A percentile compares a stretch with the other conserved stretches of the same genome.
phyloP scores from a whole-genome alignment of 2,329 filamentous ascomycete genomes.

The Alternaria solani region DNA sequence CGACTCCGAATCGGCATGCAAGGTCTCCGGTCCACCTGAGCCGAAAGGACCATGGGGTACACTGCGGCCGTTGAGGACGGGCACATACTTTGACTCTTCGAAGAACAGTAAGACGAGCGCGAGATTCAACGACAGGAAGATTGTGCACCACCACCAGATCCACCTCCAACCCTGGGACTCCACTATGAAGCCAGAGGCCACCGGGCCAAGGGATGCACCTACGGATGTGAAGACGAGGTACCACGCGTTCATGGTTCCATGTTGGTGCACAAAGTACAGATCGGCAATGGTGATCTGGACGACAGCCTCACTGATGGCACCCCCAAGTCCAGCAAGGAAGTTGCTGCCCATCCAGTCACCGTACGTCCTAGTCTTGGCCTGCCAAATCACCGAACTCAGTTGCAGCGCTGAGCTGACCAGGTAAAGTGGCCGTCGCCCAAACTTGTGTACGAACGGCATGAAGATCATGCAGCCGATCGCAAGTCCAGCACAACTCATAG shows the following conservation, averaged over 20 bases:
- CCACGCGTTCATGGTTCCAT: slow-evolving; percentile 58
- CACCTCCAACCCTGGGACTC: slow-evolving; percentile 58
- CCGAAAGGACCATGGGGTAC: not conserved
- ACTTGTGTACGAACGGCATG: slow-evolving; percentile 58
- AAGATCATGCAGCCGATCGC: slow-evolving; percentile 55
- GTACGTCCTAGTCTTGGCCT: slow-evolving; percentile 53
- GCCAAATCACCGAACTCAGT: slow-evolving; percentile 53
- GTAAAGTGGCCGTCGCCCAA: slow-evolving; percentile 57
- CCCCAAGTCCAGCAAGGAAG: slow-evolving; percentile 55
- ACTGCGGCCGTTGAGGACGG: slow-evolving; percentile 16
- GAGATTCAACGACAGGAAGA: slow-evolving; percentile 51
- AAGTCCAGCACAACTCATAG: slow-evolving; percentile 54
- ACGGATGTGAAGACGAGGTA: slow-evolving; percentile 53
- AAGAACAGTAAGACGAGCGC: slow-evolving; percentile 56
- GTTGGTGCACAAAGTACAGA: slow-evolving; percentile 60
- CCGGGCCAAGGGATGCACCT: slow-evolving; percentile 50
- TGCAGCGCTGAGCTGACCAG: slow-evolving; percentile 53
- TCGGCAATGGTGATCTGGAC: slow-evolving; percentile 60
- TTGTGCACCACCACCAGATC: slow-evolving; percentile 60
- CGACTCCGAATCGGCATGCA: not conserved
- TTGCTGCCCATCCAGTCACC: slow-evolving; percentile 57
- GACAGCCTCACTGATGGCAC: slow-evolving; percentile 55
- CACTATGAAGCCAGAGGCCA: slow-evolving; percentile 55
- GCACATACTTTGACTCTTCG: slow-evolving; percentile 46
- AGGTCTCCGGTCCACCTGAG: not conserved